Evolutionary conservation across 495 filamentous ascomycete species (phyloP).

Genomic region (Aspergillus ellipticus): DNA sequence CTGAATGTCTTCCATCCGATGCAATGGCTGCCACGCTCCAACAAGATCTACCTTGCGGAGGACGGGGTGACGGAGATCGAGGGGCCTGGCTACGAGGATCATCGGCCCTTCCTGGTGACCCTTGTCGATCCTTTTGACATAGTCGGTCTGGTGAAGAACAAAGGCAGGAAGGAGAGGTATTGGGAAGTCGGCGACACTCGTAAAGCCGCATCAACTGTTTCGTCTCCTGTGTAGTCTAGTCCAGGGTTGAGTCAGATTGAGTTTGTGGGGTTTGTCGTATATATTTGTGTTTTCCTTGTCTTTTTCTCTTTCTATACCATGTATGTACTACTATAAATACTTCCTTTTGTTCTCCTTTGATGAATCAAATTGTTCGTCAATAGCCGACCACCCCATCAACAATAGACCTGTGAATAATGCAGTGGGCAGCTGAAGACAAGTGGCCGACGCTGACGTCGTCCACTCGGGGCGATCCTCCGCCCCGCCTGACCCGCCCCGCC

Average conservation of each 20-base stretch:
- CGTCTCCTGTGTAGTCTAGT: neutral
- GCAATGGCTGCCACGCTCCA: conserved; percentile 55
- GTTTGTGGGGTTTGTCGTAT: too few relatives aligned
- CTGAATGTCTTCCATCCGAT: conserved; percentile 63
- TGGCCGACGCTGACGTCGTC: conserved; percentile 17
- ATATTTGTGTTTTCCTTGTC: too few relatives aligned
- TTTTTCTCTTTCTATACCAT: too few relatives aligned
- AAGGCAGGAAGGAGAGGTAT: conserved; percentile 47
- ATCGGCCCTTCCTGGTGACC: conserved; percentile 49
- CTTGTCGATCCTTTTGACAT: conserved; percentile 68
- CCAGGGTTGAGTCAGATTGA: neutral
- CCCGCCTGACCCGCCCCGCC: conserved; percentile 30
- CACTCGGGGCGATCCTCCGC: conserved; percentile 20
- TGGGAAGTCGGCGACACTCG: conserved; percentile 41
- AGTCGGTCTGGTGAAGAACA: conserved; percentile 50
- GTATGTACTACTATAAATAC: too few relatives aligned
- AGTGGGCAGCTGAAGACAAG: too few relatives aligned
- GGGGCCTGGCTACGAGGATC: conserved; percentile 60
- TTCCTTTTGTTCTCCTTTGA: too few relatives aligned
- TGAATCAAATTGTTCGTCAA: too few relatives aligned
- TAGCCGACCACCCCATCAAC: neutral
- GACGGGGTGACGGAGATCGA: conserved; percentile 64
- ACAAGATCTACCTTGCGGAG: conserved; percentile 59
- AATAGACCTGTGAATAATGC: too few relatives aligned
- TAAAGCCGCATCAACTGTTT: neutral